A percentile compares a stretch with the other conserved stretches of the same genome.
These are phyloP conservation scores for Arachnomyces sp. DNA, from an alignment of 2,329 filamentous ascomycete genomes.

Conservation along the genomic window DNA sequence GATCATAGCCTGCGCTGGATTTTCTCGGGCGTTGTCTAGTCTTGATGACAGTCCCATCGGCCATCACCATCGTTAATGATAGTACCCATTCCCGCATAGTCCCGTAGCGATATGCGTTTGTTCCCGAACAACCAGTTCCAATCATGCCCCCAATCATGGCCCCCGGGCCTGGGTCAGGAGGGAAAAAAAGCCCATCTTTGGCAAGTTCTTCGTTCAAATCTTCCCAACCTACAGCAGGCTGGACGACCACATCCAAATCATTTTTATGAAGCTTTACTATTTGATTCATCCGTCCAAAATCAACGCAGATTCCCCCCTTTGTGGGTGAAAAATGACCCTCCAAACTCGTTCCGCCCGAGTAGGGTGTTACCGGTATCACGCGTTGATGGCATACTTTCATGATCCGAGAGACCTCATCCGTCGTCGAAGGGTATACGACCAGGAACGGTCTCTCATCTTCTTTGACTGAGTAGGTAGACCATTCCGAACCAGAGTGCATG, in stretches of 20 bases:
- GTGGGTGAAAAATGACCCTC: slow-evolving; percentile 86
- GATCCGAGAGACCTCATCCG: slow-evolving; percentile 75
- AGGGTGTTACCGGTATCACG: slow-evolving; percentile 76
- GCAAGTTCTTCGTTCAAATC: slow-evolving; percentile 68
- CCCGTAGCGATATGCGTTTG: slow-evolving; percentile 85
- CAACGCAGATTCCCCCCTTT: slow-evolving; percentile 73
- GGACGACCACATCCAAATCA: slow-evolving; percentile 68
- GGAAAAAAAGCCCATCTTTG: slow-evolving; percentile 76
- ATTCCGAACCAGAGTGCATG: slow-evolving; percentile 55
- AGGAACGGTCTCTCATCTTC: slow-evolving; percentile 43
- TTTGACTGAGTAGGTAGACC: slow-evolving; percentile 48
- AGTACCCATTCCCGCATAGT: slow-evolving; percentile 95
- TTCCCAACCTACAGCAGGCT: slow-evolving; percentile 83
- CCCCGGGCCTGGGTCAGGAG: slow-evolving; percentile 81
- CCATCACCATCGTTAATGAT: slow-evolving; percentile 76
- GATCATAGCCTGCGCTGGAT: slow-evolving; percentile 83
- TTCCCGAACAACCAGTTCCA: slow-evolving; percentile 54
- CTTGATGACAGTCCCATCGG: slow-evolving; percentile 84
- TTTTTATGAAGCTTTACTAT: slow-evolving; percentile 70
- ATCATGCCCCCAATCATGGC: slow-evolving; percentile 78
- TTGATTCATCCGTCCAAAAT: slow-evolving; percentile 79
- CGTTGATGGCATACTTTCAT: slow-evolving; percentile 82
- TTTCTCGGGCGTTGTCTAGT: slow-evolving; percentile 82
- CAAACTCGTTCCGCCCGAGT: slow-evolving; percentile 79
- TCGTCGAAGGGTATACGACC: slow-evolving; percentile 68